Evolutionary conservation across 2,329 filamentous ascomycete genomes (phyloP).

Genomic region (Colletotrichum sp.): DNA sequence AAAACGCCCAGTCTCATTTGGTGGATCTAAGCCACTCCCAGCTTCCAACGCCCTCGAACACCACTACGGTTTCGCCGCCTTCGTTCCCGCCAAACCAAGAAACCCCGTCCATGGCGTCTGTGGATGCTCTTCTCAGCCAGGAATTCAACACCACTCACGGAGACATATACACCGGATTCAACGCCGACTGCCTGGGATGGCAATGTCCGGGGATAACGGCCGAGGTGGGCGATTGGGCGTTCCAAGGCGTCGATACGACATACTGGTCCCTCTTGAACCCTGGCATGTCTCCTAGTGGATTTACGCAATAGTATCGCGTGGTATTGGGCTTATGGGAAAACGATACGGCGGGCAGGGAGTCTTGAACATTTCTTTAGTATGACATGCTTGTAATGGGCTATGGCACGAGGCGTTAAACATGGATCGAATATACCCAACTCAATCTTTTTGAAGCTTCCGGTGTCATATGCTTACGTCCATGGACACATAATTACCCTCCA

Average conservation of each 20-base stretch:
- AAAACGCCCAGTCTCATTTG: not conserved
- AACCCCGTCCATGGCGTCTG: not conserved
- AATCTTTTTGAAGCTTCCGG: not conserved
- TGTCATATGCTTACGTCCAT: not conserved
- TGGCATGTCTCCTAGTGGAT: not conserved
- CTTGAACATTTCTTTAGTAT: not conserved
- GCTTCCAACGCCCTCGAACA: conserved; percentile 8
- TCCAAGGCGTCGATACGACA: conserved; percentile 44
- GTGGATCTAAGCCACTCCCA: conserved; percentile 9
- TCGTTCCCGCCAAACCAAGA: not conserved
- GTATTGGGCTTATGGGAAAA: not conserved
- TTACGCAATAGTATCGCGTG: not conserved
- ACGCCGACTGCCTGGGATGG: conserved; percentile 21
- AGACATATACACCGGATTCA: conserved; percentile 13
- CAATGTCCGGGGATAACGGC: conserved; percentile 30
- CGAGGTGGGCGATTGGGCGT: conserved; percentile 42
- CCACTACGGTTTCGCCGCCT: conserved; percentile 8
- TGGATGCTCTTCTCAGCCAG: not conserved
- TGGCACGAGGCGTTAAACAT: not conserved
- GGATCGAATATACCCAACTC: not conserved
- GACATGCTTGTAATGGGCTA: not conserved
- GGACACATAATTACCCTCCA: not conserved
- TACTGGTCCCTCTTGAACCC: conserved; percentile 39
- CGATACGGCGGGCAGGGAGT: not conserved
- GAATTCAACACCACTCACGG: conserved; percentile 5